Percentiles rank a stretch among this genome's conserved stretches.
Conservation (phyloP, 257 asterid genomes). For the Ajuga chamaepitys region DNA sequence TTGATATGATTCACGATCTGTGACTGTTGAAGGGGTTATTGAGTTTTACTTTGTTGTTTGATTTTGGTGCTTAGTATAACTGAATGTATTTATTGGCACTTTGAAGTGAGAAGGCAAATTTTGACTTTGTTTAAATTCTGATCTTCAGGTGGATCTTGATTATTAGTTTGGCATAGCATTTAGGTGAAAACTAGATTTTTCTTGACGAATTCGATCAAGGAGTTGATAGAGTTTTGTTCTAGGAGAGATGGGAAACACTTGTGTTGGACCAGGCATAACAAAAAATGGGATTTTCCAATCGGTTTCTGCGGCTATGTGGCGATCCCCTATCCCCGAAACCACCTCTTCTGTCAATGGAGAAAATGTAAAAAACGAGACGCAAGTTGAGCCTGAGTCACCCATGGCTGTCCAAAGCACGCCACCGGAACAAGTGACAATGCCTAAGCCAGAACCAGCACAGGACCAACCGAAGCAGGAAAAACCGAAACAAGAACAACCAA, state of each 20-base stretch:
- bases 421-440: slow-evolving; percentile 66
- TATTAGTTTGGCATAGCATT: not conserved
- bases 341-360: slow-evolving; percentile 38
- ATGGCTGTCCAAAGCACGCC: slow-evolving; percentile 64
- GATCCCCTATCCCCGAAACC: slow-evolving; percentile 51
- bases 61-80: not conserved
- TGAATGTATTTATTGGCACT: slow-evolving; percentile 5
- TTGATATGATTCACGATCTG: slow-evolving; percentile 21
- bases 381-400: slow-evolving; percentile 39
- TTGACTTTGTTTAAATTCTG: slow-evolving; percentile 16
- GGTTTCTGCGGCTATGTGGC: slow-evolving; percentile 90
- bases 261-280: slow-evolving; percentile 78
- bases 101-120: slow-evolving; percentile 9
- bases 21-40: not conserved
- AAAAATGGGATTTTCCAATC: slow-evolving; percentile 73
- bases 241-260: slow-evolving; percentile 78
- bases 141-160: slow-evolving; percentile 32
- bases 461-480: slow-evolving; percentile 17
- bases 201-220: slow-evolving; percentile 19
- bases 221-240: slow-evolving; percentile 8
- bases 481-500: slow-evolving; percentile 24
- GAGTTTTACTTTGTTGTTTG: not conserved
- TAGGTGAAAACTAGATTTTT: slow-evolving; percentile 9
- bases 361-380: slow-evolving; percentile 33
- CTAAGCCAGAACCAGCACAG: slow-evolving; percentile 28